Evolutionary conservation across 306 rosid species (phyloP).

Genomic region (Cucumis sativus): Cucumber_9930_V3 NC_026660.2:15526501-15527000

Average conservation of each 20-base stretch:
- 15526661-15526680: slow-evolving; percentile 57
- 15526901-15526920: slow-evolving; percentile 19
- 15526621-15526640: slow-evolving; percentile 53
- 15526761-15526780: background rate
- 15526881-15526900: slow-evolving; percentile 70
- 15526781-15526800: background rate
- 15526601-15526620: slow-evolving; percentile 63
- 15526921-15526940: background rate
- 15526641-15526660: slow-evolving; percentile 74
- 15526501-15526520: background rate
- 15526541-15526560: background rate
- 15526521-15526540: background rate
- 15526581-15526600: slow-evolving; percentile 74
- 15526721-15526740: background rate
- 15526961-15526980: background rate
- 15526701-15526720: slow-evolving; percentile 86
- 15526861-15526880: slow-evolving; percentile 71
- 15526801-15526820: slow-evolving; percentile 43
- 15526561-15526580: background rate
- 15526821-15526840: slow-evolving; percentile 58
- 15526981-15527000: background rate
- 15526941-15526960: background rate
- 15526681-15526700: slow-evolving; percentile 64
- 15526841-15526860: slow-evolving; percentile 59
- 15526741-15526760: background rate